Conservation (phyloP, 148 eudicot species). For the Pharnaceum exiguum region DNA sequence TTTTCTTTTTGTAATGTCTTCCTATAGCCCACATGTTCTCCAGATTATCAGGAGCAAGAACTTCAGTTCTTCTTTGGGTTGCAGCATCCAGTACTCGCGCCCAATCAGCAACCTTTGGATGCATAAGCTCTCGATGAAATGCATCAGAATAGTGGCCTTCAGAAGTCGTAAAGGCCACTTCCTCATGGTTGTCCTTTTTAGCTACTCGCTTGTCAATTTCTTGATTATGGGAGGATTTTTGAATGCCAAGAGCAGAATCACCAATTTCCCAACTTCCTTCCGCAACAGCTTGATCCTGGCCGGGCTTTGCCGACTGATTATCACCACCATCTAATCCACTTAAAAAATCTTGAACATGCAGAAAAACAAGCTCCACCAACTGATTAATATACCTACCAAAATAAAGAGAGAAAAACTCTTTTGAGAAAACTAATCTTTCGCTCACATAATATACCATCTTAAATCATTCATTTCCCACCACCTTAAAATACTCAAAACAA, state of each 20-base stretch:
- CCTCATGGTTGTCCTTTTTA: slow-evolving; percentile 24
- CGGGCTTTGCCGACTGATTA: slow-evolving; percentile 42
- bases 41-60: slow-evolving; percentile 93
- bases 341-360: slow-evolving; percentile 43
- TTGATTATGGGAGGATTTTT: slow-evolving; percentile 23
- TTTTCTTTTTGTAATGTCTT: slow-evolving; percentile 75
- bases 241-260: slow-evolving; percentile 25
- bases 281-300: slow-evolving; percentile 27
- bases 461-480: no score
- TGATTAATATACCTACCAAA: slow-evolving; percentile 73
- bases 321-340: slow-evolving; percentile 36
- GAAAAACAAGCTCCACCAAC: slow-evolving; percentile 72
- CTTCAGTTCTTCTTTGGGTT: slow-evolving; percentile 91
- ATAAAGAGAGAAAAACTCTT: not conserved
- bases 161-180: slow-evolving; percentile 31
- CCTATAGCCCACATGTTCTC: slow-evolving; percentile 98
- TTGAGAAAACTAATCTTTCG: slow-evolving; percentile 3
- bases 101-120: slow-evolving; percentile 75
- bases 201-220: slow-evolving; percentile 24
- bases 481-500: not conserved
- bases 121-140: slow-evolving; percentile 34
- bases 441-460: not conserved
- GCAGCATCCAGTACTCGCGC: slow-evolving; percentile 84
- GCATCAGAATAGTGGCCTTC: slow-evolving; percentile 25
- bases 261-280: slow-evolving; percentile 25